Base-by-base conservation (phyloP, 208 protist genomes). In the Trypanosoma avium region DNA sequence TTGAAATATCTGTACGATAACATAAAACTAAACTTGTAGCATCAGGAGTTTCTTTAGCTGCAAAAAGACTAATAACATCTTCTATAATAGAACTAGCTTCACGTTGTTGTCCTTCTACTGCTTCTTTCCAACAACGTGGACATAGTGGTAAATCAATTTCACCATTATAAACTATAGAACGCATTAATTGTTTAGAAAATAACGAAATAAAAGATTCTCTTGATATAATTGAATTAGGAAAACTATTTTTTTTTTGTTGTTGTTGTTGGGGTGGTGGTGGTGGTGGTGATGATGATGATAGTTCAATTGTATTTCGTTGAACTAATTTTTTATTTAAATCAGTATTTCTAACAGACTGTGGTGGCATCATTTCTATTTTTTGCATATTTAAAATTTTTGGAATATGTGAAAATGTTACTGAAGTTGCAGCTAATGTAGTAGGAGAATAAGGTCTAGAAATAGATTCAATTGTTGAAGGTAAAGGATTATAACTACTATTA, bases 131-230 rank as follows among this genome's bases (percentile, higher is more conserved):
- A 36, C 67, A 72, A 32, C 32, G 48, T 29, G 33, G 15, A 42
- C 67, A 72, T 2, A 72, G 40, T 6, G 67, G 67, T 8, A 66
- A 17, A 52, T 72, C 47, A 4, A 42, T 65, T 17, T 43, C 26
- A 33, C 40, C 47, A 19, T 19, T 33, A 60, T 61, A 52, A 6
- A 72, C 67, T 0, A 72, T 58, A 26, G 43, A 42, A 24, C 67
- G 49, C 58, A 72, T 65, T 27, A 61, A 29, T 15, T 35, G 36
- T 15, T 33, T 17, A 43, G 49, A 43, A 57, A 72, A 53, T 0
- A 35, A 15, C 17, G 33, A 26, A 2, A 72, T 27, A 53, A 65
- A 65, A 19, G 15, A 9, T 26, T 70, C 56, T 33, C 56, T 55
- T 24, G 33, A 50, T 1, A 48, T 6, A 36, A 19, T 17, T 22